phyloP scores from a whole-genome alignment of 2,329 filamentous ascomycete genomes.

The Aspergillus hiratsukae region DNA sequence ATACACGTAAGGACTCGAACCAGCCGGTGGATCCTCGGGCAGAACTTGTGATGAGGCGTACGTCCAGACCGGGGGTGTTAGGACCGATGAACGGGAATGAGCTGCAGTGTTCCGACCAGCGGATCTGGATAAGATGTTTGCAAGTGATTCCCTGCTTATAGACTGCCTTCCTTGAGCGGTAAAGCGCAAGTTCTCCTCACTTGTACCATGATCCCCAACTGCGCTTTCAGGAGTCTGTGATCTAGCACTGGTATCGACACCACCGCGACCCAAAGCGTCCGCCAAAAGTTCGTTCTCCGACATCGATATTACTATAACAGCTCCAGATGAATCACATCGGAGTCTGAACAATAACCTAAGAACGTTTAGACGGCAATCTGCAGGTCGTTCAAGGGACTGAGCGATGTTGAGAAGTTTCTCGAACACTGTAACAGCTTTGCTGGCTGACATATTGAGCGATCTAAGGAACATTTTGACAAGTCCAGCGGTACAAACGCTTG shows the following conservation, averaged over 20 bases:
- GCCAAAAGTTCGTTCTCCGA: conserved; percentile 72
- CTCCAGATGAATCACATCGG: conserved; percentile 74
- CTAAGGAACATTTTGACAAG: conserved; percentile 73
- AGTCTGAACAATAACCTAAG: conserved; percentile 78
- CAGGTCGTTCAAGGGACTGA: conserved; percentile 55
- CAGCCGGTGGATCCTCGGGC: conserved; percentile 49
- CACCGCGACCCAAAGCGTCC: conserved; percentile 62
- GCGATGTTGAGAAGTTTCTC: conserved; percentile 61
- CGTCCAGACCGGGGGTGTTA: conserved; percentile 51
- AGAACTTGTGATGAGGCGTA: conserved; percentile 52
- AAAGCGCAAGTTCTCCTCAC: conserved; percentile 33
- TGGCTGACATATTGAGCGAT: conserved; percentile 61
- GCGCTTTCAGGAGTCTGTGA: conserved; percentile 39
- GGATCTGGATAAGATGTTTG: conserved; percentile 27
- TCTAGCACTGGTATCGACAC: conserved; percentile 47
- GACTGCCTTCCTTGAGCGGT: conserved; percentile 26
- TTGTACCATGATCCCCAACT: conserved; percentile 31
- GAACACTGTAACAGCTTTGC: conserved; percentile 62
- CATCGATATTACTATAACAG: conserved; percentile 65
- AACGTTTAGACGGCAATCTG: conserved; percentile 66
- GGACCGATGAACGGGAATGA: conserved; percentile 30
- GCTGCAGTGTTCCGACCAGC: conserved; percentile 30
- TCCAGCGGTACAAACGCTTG: conserved; percentile 65
- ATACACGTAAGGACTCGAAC: conserved; percentile 49
- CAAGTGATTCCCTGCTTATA: conserved; percentile 25